Evolutionary conservation across 495 filamentous ascomycete genomes (phyloP).

Genomic region (Amniculicola lignicola): DNA sequence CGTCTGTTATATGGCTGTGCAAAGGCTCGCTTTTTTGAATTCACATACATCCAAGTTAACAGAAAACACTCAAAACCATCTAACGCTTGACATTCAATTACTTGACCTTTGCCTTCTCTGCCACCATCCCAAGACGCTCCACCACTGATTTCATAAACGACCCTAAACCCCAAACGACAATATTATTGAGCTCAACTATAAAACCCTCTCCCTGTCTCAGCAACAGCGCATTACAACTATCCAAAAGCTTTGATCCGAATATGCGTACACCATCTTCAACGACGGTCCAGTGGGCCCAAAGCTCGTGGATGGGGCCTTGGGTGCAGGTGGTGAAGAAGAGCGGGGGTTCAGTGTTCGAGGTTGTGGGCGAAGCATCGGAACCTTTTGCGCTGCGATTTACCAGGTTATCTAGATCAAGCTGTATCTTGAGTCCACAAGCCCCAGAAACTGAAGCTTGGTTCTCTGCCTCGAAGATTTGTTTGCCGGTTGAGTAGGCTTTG

Average conservation of each 20-base stretch:
- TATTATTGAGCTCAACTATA: slow-evolving; percentile 7
- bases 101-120: not conserved
- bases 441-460: slow-evolving; percentile 21
- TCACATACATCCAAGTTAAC: too few species aligned
- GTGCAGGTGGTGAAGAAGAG: slow-evolving; percentile 18
- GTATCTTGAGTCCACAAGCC: slow-evolving; percentile 20
- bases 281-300: slow-evolving; percentile 8
- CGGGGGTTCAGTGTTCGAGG: slow-evolving; percentile 5
- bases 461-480: too few species aligned
- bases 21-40: too few species aligned
- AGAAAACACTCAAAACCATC: too few species aligned
- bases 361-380: slow-evolving; percentile 2
- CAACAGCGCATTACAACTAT: slow-evolving; percentile 5
- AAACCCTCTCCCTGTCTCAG: slow-evolving; percentile 1
- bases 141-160: slow-evolving; percentile 1
- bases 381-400: not conserved
- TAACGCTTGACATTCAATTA: too few species aligned
- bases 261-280: not conserved
- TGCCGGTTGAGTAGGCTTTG: too few species aligned
- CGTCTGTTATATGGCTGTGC: too few species aligned
- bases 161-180: not conserved
- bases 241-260: not conserved
- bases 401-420: slow-evolving; percentile 12
- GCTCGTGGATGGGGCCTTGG: slow-evolving; percentile 17
- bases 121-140: not conserved